Base-by-base conservation (phyloP, 768 basidiomycete species). In the Lactarius hengduanensis region DNA sequence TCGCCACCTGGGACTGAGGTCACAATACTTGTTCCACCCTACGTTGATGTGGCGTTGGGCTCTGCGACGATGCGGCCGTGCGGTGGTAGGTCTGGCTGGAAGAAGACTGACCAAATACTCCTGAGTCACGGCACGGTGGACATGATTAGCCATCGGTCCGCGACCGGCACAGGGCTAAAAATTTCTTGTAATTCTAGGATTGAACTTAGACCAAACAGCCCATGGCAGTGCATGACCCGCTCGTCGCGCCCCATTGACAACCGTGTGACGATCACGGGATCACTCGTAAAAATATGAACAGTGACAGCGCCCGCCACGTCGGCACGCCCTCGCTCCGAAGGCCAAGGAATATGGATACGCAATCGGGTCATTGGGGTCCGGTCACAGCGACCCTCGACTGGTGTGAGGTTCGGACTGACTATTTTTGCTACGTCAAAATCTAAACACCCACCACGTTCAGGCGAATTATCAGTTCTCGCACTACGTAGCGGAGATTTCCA, bases 391-490 rank as follows among this genome's bases (percentile, higher is more conserved):
- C 88, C 3, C 75, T 90, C 26, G 88, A 90, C 72, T 90, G 88
- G 88, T 90, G 89, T 71, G 88, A 90, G 80, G 88, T 79, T 43
- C 79, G 75, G 6, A 22, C 36, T 54, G 50, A 45, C 40, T 53
- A 47, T 7, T 60, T n/a, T 56, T 34, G 18, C 47, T 28, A 10
- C 18, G 68, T 36, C 41, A 47, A 43, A 45, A 41, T 26, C 50
- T 53, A 28, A 53, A 26, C 13, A 53, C 53, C 22, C 43, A 38
- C 43, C n/a, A 58, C 59, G 20, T 61, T 56, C 71, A 93, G 86
- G 80, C 82, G 59, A 94, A 92, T 74, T 90, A 92, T 76, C 86
- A 89, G 73, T 89, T 90, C 76, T 86, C 88, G 4, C 83, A 83
- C 18, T 90, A 90, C 72, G 82, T 94, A 58, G 91, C 91, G 32